These are phyloP conservation scores for Dryadomyces quercivorus DNA, from an alignment of 2,329 filamentous ascomycete genomes.

Conservation along the genomic window DNA sequence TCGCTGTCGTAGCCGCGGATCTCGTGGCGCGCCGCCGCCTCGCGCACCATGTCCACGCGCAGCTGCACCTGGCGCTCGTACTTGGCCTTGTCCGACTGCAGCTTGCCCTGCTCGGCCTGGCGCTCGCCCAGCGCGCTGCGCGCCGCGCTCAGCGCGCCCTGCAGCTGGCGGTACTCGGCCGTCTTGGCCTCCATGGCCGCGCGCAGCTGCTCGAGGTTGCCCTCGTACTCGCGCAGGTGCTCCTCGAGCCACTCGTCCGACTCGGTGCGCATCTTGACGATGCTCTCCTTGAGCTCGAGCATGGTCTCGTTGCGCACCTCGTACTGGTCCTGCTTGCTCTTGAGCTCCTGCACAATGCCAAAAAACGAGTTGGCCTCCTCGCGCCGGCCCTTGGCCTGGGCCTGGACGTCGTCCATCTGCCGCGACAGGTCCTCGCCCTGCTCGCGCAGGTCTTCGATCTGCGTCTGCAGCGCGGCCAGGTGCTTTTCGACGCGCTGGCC, in stretches of 20 bases:
- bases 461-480: constrained; percentile 49
- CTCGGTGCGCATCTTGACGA: constrained; percentile 61
- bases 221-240: constrained; percentile 65
- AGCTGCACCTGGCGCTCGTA: constrained; percentile 68
- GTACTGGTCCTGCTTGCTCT: constrained; percentile 64
- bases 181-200: constrained; percentile 52
- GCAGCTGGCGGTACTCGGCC: constrained; percentile 53
- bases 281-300: constrained; percentile 54
- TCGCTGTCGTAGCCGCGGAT: constrained; percentile 71
- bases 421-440: constrained; percentile 45
- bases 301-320: constrained; percentile 59
- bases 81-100: constrained; percentile 75
- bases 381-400: constrained; percentile 42
- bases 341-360: constrained; percentile 61
- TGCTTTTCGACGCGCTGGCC: constrained; percentile 60
- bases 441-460: constrained; percentile 49
- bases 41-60: constrained; percentile 63
- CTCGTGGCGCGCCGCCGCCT: constrained; percentile 62
- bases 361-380: constrained; percentile 63
- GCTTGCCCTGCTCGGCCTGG: constrained; percentile 58
- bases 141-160: constrained; percentile 30
- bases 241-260: constrained; percentile 63
- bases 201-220: constrained; percentile 54
- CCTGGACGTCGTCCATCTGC: constrained; percentile 48
- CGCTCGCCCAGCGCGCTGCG: constrained; percentile 38